Evolutionary conservation across 306 rosid genomes (phyloP).

Genomic region (Citrullus amarus): DNA sequence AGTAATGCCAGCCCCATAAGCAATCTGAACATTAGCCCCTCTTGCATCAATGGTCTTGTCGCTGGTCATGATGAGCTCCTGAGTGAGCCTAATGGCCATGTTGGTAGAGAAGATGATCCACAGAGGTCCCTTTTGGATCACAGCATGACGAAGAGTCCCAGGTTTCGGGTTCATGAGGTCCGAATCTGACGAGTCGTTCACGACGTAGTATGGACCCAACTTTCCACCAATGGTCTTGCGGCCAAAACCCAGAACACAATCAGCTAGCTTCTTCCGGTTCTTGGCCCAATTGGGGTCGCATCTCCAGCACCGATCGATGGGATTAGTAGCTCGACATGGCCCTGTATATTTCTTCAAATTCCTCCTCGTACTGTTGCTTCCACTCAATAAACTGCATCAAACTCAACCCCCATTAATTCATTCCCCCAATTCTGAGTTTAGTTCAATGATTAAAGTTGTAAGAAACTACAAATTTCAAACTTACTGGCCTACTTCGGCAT

Average conservation of each 20-base stretch:
- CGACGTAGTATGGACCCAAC: conserved; percentile 39
- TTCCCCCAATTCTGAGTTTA: background rate
- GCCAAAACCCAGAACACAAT: conserved; percentile 59
- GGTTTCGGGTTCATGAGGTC: conserved; percentile 35
- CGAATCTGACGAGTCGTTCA: conserved; percentile 45
- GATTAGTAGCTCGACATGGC: conserved; percentile 46
- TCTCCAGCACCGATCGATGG: conserved; percentile 80
- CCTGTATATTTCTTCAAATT: conserved; percentile 9
- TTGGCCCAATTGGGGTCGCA: conserved; percentile 58
- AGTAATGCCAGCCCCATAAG: conserved; percentile 58
- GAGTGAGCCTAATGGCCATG: conserved; percentile 44
- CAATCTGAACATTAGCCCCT: conserved; percentile 40
- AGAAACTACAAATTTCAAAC: background rate
- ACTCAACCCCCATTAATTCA: background rate
- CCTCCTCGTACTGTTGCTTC: conserved; percentile 22
- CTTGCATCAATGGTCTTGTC: conserved; percentile 74
- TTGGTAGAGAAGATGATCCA: conserved; percentile 51
- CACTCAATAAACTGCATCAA: conserved; percentile 18
- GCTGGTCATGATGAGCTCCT: conserved; percentile 45
- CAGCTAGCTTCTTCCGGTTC: conserved; percentile 40
- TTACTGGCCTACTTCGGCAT: conserved; percentile 26
- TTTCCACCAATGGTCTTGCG: conserved; percentile 43
- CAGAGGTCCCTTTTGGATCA: conserved; percentile 33
- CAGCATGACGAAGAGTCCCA: conserved; percentile 64
- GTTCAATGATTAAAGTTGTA: too few relatives aligned